Percentiles rank a stretch among this genome's conserved stretches.
These are phyloP conservation scores for Eremomyces bilateralis DNA, from an alignment of 495 filamentous ascomycete genomes.

Conservation along the genomic window DNA sequence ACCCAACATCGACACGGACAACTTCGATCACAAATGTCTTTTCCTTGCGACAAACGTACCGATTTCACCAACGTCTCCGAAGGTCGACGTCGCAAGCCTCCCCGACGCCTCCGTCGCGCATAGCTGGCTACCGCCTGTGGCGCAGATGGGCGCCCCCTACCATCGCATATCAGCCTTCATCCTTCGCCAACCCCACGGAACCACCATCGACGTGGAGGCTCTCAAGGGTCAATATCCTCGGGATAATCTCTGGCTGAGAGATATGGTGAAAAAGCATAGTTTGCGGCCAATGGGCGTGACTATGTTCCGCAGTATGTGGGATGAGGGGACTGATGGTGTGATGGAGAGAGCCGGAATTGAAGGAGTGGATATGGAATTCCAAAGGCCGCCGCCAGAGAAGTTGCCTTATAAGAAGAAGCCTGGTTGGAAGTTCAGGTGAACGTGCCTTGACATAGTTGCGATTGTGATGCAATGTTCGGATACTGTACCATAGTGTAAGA, in stretches of 20 bases:
- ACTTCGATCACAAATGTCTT: constrained; percentile 61
- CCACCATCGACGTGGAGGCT: constrained; percentile 33
- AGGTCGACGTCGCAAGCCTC: constrained; percentile 29
- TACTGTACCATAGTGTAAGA: no score
- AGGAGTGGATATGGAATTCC: constrained; percentile 67
- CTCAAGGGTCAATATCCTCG: constrained; percentile 33
- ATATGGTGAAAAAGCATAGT: constrained; percentile 42
- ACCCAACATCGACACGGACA: constrained; percentile 53
- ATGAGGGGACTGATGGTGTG: constrained; percentile 61
- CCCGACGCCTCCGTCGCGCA: constrained; percentile 38
- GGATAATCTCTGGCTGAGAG: constrained; percentile 48
- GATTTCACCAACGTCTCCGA: constrained; percentile 31
- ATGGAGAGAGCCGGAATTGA: constrained; percentile 59
- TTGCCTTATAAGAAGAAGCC: constrained; percentile 21
- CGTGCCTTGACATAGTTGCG: no score
- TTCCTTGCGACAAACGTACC: constrained; percentile 54
- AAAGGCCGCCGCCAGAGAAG: constrained; percentile 41
- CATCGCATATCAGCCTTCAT: constrained; percentile 72
- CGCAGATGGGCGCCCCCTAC: constrained; percentile 79
- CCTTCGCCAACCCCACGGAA: constrained; percentile 47
- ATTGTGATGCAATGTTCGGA: no score
- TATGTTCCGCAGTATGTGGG: constrained; percentile 79
- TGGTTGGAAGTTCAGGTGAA: constrained; percentile 14
- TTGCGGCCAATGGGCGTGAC: constrained; percentile 58
- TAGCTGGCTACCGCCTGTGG: constrained; percentile 65